These are phyloP conservation scores for Ophiostoma australiae DNA, from an alignment of 2,329 filamentous ascomycete genomes.

Conservation along the genomic window DNA sequence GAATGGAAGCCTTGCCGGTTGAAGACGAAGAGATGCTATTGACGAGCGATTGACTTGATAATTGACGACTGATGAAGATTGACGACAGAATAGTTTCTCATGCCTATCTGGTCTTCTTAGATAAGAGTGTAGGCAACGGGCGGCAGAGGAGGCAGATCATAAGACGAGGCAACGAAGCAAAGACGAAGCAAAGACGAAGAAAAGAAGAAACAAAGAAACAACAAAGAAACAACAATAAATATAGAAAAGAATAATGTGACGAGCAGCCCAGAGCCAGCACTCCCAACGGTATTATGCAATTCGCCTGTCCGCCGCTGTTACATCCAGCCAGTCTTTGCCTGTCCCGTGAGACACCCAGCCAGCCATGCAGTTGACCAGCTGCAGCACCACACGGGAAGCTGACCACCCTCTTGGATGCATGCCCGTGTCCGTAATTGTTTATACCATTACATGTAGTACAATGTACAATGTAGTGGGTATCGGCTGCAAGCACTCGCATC, in stretches of 20 bases:
- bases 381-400: background rate
- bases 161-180: no score
- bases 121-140: no score
- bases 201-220: background rate
- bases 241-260: background rate
- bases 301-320: background rate
- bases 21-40: background rate
- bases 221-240: background rate
- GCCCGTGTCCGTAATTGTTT: background rate
- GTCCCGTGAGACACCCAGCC: background rate
- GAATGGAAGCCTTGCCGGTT: background rate
- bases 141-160: no score
- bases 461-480: no score
- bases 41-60: no score
- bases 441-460: background rate
- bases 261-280: background rate
- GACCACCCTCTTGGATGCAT: background rate
- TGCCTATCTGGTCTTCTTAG: no score
- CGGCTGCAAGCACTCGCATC: background rate
- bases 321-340: constrained; percentile 4
- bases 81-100: no score
- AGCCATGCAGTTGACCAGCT: background rate
- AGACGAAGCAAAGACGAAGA: no score
- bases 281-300: background rate
- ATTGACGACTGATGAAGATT: no score